Evolutionary conservation across 345 rosid genomes (phyloP).

Genomic region (Aquilaria malaccensis): DNA sequence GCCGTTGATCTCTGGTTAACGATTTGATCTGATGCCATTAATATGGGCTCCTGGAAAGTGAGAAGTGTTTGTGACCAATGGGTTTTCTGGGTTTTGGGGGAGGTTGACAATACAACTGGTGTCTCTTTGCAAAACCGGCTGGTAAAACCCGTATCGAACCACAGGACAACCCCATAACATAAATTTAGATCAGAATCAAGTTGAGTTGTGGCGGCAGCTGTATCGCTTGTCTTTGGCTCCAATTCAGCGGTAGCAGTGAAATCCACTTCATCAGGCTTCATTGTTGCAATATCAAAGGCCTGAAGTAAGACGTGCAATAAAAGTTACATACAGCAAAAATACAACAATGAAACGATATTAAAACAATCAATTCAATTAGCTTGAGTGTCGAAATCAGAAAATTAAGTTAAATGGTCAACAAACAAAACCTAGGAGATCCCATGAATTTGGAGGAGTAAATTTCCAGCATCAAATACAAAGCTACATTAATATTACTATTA

Average conservation of each 20-base stretch:
- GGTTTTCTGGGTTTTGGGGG: constrained; percentile 74
- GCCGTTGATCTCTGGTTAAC: constrained; percentile 24
- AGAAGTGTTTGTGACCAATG: constrained; percentile 93
- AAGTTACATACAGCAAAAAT: too few species aligned
- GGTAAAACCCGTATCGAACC: constrained; percentile 94
- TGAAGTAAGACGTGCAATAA: constrained; percentile 17
- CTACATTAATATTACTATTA: too few species aligned
- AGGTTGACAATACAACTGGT: constrained; percentile 70
- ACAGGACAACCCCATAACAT: constrained; percentile 77
- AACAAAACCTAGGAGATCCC: too few species aligned
- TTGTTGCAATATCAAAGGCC: constrained; percentile 73
- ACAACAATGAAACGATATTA: too few species aligned
- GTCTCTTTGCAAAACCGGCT: constrained; percentile 81
- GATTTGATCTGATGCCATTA: constrained; percentile 26
- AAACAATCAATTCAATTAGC: background rate
- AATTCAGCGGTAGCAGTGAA: constrained; percentile 59
- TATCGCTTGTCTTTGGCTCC: constrained; percentile 22
- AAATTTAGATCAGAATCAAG: constrained; percentile 17
- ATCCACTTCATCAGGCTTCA: constrained; percentile 90
- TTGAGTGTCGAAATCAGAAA: too few species aligned
- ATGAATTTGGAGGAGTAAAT: too few species aligned
- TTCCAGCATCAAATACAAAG: too few species aligned
- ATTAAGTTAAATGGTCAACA: too few species aligned
- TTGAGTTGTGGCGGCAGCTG: constrained; percentile 15
- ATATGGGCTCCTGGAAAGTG: constrained; percentile 76